These are phyloP conservation scores for Urtica urens DNA, from an alignment of 306 rosid species.

Conservation along the genomic window DNA sequence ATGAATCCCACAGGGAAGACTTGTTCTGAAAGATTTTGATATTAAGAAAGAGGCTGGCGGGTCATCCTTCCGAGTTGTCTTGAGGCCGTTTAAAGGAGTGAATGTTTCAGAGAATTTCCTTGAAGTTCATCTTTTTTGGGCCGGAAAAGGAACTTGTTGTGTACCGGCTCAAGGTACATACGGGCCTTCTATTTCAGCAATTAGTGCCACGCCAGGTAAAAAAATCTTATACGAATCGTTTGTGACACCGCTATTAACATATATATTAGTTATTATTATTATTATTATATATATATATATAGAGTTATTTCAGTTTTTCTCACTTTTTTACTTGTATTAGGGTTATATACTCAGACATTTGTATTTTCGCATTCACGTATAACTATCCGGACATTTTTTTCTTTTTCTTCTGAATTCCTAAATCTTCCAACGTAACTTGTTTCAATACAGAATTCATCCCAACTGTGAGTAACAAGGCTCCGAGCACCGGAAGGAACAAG, in stretches of 20 bases:
- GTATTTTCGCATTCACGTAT: too few species aligned
- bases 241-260: too few species aligned
- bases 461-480: conserved; percentile 40
- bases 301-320: neutral
- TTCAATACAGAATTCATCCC: conserved; percentile 53
- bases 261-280: too few species aligned
- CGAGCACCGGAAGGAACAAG: conserved; percentile 22
- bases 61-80: conserved; percentile 23
- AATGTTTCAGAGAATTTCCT: conserved; percentile 49
- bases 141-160: conserved; percentile 87
- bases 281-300: too few species aligned
- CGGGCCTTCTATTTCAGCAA: conserved; percentile 71
- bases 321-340: too few species aligned
- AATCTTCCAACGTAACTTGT: too few species aligned
- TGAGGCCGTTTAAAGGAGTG: conserved; percentile 21
- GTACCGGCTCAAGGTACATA: conserved; percentile 48
- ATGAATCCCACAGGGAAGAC: conserved; percentile 45
- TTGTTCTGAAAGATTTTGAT: conserved; percentile 45
- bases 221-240: too few species aligned
- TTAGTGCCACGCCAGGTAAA: conserved; percentile 65
- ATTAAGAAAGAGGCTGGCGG: conserved; percentile 57
- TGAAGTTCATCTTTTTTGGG: conserved; percentile 82
- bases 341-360: too few species aligned
- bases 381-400: too few species aligned
- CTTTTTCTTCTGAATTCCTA: too few species aligned